Conservation (phyloP, 306 rosid genomes). For the Prunus salicina region DNA sequence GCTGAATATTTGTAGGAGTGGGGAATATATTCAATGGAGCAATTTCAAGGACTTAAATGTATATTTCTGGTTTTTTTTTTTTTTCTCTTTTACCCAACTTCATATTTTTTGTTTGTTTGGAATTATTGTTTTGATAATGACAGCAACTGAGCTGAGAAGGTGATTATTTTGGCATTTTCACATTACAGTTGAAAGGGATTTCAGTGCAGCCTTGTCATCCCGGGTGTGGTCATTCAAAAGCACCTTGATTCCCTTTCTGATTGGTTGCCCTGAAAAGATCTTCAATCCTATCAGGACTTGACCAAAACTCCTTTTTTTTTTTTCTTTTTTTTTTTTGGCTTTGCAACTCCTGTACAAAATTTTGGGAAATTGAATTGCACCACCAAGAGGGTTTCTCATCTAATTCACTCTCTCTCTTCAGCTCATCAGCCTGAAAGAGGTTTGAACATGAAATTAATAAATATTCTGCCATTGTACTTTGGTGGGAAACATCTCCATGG, state of each 20-base stretch:
- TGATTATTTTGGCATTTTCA: background rate
- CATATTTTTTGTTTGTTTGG: background rate
- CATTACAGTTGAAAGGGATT: background rate
- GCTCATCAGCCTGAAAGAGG: background rate
- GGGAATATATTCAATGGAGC: constrained; percentile 25
- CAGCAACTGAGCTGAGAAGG: background rate
- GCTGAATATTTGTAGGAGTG: constrained; percentile 2
- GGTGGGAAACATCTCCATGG: background rate
- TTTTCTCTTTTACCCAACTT: background rate
- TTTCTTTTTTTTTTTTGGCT: no score
- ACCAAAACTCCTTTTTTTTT: no score
- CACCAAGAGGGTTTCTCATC: no score
- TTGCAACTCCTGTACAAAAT: no score
- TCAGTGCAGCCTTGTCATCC: background rate
- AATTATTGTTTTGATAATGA: background rate
- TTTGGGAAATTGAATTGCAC: no score
- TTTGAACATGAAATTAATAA: background rate
- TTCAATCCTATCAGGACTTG: background rate
- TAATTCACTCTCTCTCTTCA: no score
- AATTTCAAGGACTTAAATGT: background rate
- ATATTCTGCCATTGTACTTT: background rate
- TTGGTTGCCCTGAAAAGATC: background rate
- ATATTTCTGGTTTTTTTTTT: background rate
- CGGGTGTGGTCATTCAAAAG: background rate
- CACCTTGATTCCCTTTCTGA: background rate